A percentile compares a stretch with the other conserved stretches of the same genome.
phyloP scores from a whole-genome alignment of 2,329 filamentous ascomycete genomes.

The Sphaceloma murrayae region DNA sequence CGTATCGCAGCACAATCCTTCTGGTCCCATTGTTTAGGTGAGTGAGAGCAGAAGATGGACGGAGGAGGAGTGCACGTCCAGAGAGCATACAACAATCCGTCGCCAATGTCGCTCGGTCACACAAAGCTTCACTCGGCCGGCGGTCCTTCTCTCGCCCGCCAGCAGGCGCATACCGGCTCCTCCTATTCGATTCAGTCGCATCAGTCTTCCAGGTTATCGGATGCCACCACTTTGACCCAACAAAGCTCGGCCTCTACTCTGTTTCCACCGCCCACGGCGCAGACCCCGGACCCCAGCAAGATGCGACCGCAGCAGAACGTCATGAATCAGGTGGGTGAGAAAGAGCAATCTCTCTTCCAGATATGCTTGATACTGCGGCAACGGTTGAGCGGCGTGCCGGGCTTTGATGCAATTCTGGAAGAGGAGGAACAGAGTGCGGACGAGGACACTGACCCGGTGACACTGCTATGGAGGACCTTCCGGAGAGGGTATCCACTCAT shows the following conservation, averaged over 20 bases:
- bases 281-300: conserved; percentile 39
- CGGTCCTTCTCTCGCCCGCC: conserved; percentile 33
- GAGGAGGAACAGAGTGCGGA: conserved; percentile 62
- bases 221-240: conserved; percentile 33
- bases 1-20: conserved; percentile 2
- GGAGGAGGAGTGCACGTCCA: conserved; percentile 16
- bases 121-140: conserved; percentile 20
- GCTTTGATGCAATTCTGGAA: conserved; percentile 62
- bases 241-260: conserved; percentile 38
- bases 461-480: conserved; percentile 81
- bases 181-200: conserved; percentile 41
- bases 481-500: conserved; percentile 75
- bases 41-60: conserved; percentile 16
- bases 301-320: conserved; percentile 80
- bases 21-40: no score
- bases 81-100: conserved; percentile 13
- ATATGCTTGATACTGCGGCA: conserved; percentile 81
- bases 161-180: conserved; percentile 37
- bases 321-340: conserved; percentile 93
- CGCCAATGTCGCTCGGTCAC: conserved; percentile 16
- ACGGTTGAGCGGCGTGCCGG: conserved; percentile 72
- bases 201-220: conserved; percentile 38
- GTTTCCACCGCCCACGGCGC: conserved; percentile 30
- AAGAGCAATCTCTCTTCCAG: conserved; percentile 84
- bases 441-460: conserved; percentile 68